phyloP scores from a whole-genome alignment of 805 yeast genomes.

The Hanseniaspora lindneri region DNA sequence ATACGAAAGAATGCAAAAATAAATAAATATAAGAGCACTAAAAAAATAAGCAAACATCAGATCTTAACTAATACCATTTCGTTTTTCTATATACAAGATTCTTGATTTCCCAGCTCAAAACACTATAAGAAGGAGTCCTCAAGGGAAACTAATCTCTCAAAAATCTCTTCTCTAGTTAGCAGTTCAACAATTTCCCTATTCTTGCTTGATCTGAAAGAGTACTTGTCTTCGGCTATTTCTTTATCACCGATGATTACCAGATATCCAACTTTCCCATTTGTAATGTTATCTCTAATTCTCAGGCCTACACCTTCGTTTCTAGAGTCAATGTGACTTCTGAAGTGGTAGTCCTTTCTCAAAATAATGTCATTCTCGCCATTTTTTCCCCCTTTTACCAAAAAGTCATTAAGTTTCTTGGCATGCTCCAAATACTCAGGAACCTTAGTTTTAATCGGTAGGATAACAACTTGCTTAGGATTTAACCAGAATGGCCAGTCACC shows the following conservation, averaged over 20 bases:
- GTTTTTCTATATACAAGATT: conserved; percentile 32
- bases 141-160: conserved; percentile 40
- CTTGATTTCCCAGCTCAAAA: neutral
- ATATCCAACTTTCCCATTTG: conserved; percentile 56
- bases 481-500: conserved; percentile 99
- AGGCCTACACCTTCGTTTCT: conserved; percentile 69
- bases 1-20: neutral
- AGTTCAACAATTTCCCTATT: conserved; percentile 34
- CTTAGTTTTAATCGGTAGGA: conserved; percentile 63
- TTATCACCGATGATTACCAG: conserved; percentile 79
- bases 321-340: conserved; percentile 62
- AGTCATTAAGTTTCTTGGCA: conserved; percentile 33
- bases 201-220: conserved; percentile 53
- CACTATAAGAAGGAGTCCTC: conserved; percentile 31
- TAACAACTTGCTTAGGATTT: conserved; percentile 77
- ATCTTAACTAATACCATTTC: too few relatives aligned
- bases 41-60: too few relatives aligned
- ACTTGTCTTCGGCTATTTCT: conserved; percentile 49
- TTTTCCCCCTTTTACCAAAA: conserved; percentile 36
- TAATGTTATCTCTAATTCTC: conserved; percentile 67
- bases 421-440: conserved; percentile 36
- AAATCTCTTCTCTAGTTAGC: conserved; percentile 41
- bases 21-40: neutral
- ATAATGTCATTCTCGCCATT: conserved; percentile 28
- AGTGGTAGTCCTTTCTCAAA: conserved; percentile 47